These are phyloP conservation scores for Fremontodendron californicum DNA, from an alignment of 345 rosid genomes.

Conservation along the genomic window DNA sequence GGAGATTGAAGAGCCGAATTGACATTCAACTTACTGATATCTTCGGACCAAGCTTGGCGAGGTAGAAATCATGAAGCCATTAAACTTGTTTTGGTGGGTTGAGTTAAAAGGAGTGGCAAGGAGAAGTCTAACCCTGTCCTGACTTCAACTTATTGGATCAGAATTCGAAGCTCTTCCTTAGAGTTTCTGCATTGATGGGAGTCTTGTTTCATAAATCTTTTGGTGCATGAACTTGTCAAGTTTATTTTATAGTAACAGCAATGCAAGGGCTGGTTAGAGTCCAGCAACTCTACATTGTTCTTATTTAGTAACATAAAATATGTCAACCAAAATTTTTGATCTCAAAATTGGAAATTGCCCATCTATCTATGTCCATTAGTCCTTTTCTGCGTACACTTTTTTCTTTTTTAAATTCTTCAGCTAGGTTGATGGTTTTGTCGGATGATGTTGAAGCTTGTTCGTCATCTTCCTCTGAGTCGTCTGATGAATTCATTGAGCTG, in stretches of 20 bases:
- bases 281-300: background rate
- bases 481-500: too few relatives aligned
- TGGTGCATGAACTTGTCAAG: background rate
- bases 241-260: background rate
- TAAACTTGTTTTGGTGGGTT: background rate
- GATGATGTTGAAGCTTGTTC: too few relatives aligned
- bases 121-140: background rate
- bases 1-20: background rate
- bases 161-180: background rate
- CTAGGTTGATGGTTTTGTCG: too few relatives aligned
- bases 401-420: too few relatives aligned
- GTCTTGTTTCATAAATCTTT: background rate
- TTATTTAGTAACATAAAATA: background rate
- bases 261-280: background rate
- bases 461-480: too few relatives aligned
- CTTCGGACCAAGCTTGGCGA: background rate
- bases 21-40: background rate
- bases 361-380: background rate
- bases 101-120: background rate
- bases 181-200: background rate
- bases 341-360: background rate
- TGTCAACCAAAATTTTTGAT: background rate
- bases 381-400: too few relatives aligned
- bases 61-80: background rate
- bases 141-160: background rate